Evolutionary conservation across 179 eudicot species (phyloP).

Genomic region (Amaranthus tricolor): DNA sequence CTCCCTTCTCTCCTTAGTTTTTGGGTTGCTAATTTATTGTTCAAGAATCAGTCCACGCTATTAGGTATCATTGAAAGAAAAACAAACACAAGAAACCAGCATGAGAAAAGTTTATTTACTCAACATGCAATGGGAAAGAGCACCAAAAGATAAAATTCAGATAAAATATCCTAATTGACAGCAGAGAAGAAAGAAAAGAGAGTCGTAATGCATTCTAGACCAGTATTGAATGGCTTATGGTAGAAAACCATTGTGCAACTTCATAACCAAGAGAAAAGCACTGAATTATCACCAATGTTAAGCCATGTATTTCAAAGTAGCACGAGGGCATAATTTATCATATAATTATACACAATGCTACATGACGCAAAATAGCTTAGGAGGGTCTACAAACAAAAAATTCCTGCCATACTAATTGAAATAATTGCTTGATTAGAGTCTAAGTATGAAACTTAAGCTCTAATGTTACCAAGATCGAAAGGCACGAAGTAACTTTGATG

Average conservation of each 20-base stretch:
- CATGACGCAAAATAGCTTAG: background rate
- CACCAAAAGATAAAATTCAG: background rate
- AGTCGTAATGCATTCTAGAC: background rate
- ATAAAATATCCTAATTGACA: background rate
- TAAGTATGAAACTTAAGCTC: too few species aligned
- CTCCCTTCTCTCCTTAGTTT: background rate
- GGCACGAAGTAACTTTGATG: too few species aligned
- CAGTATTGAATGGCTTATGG: background rate
- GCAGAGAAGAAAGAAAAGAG: background rate
- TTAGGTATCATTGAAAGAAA: background rate
- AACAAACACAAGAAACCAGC: background rate
- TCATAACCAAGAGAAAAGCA: background rate
- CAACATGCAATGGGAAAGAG: background rate
- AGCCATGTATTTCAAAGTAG: background rate
- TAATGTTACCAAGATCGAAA: too few species aligned
- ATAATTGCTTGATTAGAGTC: too few species aligned
- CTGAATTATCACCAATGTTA: background rate
- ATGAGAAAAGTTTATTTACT: background rate
- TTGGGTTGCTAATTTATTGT: background rate
- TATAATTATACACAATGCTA: background rate
- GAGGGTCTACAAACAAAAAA: background rate
- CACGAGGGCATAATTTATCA: slow-evolving; percentile 1
- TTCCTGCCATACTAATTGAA: too few species aligned
- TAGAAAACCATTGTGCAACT: background rate
- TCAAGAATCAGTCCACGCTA: background rate